These are phyloP conservation scores for Starmerella apis DNA, from an alignment of 805 yeast genomes.

Conservation along the genomic window DNA sequence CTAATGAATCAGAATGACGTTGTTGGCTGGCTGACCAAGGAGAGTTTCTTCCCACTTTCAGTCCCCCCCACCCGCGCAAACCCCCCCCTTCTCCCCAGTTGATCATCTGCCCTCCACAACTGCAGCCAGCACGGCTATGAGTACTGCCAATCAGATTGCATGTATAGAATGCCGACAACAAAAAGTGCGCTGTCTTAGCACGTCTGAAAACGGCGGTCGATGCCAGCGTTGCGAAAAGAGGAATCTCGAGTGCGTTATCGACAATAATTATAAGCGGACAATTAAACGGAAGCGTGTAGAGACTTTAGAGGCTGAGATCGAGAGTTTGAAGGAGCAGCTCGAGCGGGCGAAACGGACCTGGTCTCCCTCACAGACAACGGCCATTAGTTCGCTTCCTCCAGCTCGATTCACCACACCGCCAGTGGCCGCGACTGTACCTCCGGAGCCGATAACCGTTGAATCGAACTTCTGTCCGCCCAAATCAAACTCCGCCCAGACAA, in stretches of 20 bases:
- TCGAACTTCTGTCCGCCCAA: slow-evolving; percentile 49
- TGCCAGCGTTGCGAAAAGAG: slow-evolving; percentile 74
- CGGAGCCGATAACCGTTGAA: slow-evolving; percentile 9
- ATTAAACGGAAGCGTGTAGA: slow-evolving; percentile 53
- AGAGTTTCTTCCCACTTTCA: background rate
- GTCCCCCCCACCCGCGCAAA: background rate
- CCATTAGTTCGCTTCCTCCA: slow-evolving; percentile 10
- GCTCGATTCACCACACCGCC: slow-evolving; percentile 11
- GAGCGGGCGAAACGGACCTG: slow-evolving; percentile 6
- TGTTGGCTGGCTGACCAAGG: slow-evolving; percentile 2
- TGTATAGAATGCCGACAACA: slow-evolving; percentile 96
- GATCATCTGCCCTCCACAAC: no score
- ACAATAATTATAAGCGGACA: slow-evolving; percentile 77
- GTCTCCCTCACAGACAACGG: slow-evolving; percentile 4
- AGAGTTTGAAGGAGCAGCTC: background rate
- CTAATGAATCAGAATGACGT: background rate
- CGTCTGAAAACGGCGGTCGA: slow-evolving; percentile 54
- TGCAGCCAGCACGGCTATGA: background rate
- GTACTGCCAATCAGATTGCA: slow-evolving; percentile 37
- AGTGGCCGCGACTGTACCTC: background rate
- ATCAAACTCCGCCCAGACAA: slow-evolving; percentile 27
- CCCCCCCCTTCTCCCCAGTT: background rate
- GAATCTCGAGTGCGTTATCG: slow-evolving; percentile 57
- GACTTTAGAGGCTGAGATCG: slow-evolving; percentile 58
- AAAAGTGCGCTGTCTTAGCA: slow-evolving; percentile 37